Evolutionary conservation across 441 rosid species (phyloP).

Genomic region (Melastoma candidum): DNA sequence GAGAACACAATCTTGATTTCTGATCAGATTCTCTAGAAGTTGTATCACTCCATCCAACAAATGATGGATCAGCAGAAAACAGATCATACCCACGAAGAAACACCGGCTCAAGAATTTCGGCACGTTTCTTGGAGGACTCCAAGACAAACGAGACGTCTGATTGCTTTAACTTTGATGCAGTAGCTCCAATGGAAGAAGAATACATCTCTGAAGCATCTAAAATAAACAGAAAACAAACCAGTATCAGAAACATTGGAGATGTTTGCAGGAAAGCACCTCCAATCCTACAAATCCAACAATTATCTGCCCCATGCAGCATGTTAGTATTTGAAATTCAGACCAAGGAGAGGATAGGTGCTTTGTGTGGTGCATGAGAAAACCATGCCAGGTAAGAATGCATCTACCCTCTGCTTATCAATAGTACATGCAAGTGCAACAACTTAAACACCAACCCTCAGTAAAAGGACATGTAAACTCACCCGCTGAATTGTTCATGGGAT

Average conservation of each 20-base stretch:
- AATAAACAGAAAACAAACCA: conserved; percentile 3
- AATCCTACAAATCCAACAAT: not conserved
- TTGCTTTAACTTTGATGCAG: conserved; percentile 52
- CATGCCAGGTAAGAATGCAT: too few relatives aligned
- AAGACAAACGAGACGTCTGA: conserved; percentile 39
- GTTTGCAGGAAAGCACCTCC: conserved; percentile 1
- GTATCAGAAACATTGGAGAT: not conserved
- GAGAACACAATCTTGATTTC: conserved; percentile 38
- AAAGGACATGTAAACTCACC: conserved; percentile 28
- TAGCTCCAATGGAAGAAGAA: conserved; percentile 35
- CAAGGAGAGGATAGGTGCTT: too few relatives aligned
- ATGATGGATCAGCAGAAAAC: conserved; percentile 31
- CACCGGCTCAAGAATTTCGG: conserved; percentile 32
- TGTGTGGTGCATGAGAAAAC: too few relatives aligned
- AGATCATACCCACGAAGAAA: conserved; percentile 46
- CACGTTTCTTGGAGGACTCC: conserved; percentile 32
- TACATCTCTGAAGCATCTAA: conserved; percentile 45
- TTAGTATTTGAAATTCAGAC: too few relatives aligned
- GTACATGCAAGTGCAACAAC: too few relatives aligned
- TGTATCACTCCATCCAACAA: conserved; percentile 33
- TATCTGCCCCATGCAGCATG: too few relatives aligned
- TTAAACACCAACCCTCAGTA: not conserved
- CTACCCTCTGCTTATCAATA: too few relatives aligned
- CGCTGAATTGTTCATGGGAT: conserved; percentile 36
- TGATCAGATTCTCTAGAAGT: conserved; percentile 26